Percentiles rank a stretch among this genome's conserved stretches.
Evolutionary conservation across 2,329 filamentous ascomycete species (phyloP).

Genomic region (Trichoderma polysporum): DNA sequence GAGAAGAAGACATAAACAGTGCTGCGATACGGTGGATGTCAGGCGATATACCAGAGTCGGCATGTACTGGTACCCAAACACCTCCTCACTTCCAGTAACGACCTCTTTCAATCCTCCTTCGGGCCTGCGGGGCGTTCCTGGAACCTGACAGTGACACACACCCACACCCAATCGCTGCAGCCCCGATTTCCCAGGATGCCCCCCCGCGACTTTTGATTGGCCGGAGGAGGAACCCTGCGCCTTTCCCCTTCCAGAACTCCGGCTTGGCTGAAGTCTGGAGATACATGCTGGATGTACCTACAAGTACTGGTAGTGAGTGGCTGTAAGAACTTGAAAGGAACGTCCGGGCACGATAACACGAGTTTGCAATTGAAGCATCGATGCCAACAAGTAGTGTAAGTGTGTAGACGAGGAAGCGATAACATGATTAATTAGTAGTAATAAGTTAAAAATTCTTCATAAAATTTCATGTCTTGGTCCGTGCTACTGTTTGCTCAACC

Average conservation of each 20-base stretch:
- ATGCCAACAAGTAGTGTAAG: background rate
- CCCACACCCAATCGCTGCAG: constrained; percentile 31
- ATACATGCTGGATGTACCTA: background rate
- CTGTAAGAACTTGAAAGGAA: background rate
- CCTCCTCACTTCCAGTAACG: background rate
- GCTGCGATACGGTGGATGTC: no score
- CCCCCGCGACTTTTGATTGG: constrained; percentile 34
- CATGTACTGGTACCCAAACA: background rate
- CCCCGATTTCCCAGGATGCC: constrained; percentile 35
- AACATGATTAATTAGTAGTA: background rate
- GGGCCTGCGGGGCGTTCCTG: constrained; percentile 38
- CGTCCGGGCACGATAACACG: background rate
- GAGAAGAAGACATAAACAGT: no score
- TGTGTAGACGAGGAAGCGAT: background rate
- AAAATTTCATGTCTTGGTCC: background rate
- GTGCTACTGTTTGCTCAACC: background rate
- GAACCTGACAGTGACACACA: constrained; percentile 26
- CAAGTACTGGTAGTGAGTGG: background rate
- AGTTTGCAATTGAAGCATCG: background rate
- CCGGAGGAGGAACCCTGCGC: constrained; percentile 22
- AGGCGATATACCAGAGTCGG: background rate
- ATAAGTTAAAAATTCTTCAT: background rate
- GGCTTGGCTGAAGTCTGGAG: background rate
- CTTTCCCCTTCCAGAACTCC: constrained; percentile 17
- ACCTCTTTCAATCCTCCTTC: background rate